Conservation (phyloP, 2,329 filamentous ascomycete species). For the Grosmannia huntii region DNA sequence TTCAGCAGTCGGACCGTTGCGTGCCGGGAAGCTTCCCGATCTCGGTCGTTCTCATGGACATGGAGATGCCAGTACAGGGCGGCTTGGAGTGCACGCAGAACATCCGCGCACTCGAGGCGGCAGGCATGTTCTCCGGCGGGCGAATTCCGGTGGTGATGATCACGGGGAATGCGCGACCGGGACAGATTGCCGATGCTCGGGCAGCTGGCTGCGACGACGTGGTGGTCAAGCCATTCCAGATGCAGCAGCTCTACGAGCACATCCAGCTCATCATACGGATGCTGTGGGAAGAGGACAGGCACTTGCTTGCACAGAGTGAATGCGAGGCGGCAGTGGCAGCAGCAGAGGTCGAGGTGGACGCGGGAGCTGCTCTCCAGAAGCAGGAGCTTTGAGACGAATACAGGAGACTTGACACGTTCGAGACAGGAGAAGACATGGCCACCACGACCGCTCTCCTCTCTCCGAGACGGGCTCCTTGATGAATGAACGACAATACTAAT, state of each 20-base stretch:
- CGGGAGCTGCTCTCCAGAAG: not conserved
- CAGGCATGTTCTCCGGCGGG: conserved; percentile 36
- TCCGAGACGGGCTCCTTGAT: not conserved
- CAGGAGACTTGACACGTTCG: not conserved
- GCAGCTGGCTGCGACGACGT: conserved; percentile 48
- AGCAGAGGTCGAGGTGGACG: not conserved
- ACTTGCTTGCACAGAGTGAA: not conserved
- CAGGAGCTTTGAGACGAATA: not conserved
- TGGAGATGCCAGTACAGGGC: conserved; percentile 65
- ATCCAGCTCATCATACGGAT: conserved; percentile 35
- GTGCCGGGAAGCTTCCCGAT: conserved; percentile 24
- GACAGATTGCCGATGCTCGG: conserved; percentile 42
- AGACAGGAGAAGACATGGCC: not conserved
- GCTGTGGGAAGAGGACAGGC: conserved; percentile 7
- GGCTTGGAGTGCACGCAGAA: conserved; percentile 52
- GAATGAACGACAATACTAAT: conserved; percentile 1
- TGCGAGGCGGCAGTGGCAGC: not conserved
- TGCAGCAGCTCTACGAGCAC: conserved; percentile 46
- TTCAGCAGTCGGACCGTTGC: conserved; percentile 20
- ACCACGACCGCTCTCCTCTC: not conserved
- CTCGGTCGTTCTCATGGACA: conserved; percentile 60
- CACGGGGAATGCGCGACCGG: conserved; percentile 53
- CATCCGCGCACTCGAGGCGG: conserved; percentile 48
- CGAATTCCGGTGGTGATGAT: conserved; percentile 52
- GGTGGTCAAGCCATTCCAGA: conserved; percentile 59